Evolutionary conservation across 1,284 basidiomycete genomes (phyloP).

Genomic region (Moesziomyces aphidis): DNA sequence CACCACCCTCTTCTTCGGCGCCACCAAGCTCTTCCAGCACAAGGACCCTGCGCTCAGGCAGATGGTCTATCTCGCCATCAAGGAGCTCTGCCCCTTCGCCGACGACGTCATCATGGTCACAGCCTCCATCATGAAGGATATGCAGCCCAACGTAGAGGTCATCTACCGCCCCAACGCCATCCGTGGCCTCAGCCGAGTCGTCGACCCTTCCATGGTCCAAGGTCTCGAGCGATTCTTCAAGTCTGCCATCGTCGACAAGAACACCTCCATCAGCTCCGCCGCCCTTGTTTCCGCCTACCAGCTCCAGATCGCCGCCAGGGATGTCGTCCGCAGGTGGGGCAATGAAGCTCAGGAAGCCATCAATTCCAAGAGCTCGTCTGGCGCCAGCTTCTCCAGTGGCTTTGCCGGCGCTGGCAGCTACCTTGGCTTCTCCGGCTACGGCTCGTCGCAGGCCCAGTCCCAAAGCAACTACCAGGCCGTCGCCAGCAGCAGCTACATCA

Average conservation of each 20-base stretch:
- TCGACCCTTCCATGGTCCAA: constrained; percentile 97
- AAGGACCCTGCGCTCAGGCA: constrained; percentile 97
- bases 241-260: constrained; percentile 97
- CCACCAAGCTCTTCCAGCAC: constrained; percentile 98
- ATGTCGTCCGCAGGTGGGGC: constrained; percentile 89
- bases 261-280: constrained; percentile 93
- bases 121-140: constrained; percentile 99
- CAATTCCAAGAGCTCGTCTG: constrained; percentile 70
- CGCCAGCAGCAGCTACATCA: constrained; percentile 76
- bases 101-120: constrained; percentile 99
- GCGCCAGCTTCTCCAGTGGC: constrained; percentile 47
- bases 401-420: constrained; percentile 71
- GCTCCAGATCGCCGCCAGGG: constrained; percentile 89
- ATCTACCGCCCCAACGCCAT: constrained; percentile 99
- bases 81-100: constrained; percentile 93
- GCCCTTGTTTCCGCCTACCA: constrained; percentile 98
- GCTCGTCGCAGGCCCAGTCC: constrained; percentile 43
- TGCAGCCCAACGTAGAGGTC: constrained; percentile 98
- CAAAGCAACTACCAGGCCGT: constrained; percentile 83
- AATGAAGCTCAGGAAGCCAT: constrained; percentile 98
- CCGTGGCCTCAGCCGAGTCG: constrained; percentile 93
- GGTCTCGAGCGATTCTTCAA: constrained; percentile 99
- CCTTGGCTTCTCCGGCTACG: constrained; percentile 53
- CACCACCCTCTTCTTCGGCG: constrained; percentile 97
- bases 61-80: constrained; percentile 98